phyloP scores from a whole-genome alignment of 2,329 filamentous ascomycete species.

The Phialocephala sp. region DNA sequence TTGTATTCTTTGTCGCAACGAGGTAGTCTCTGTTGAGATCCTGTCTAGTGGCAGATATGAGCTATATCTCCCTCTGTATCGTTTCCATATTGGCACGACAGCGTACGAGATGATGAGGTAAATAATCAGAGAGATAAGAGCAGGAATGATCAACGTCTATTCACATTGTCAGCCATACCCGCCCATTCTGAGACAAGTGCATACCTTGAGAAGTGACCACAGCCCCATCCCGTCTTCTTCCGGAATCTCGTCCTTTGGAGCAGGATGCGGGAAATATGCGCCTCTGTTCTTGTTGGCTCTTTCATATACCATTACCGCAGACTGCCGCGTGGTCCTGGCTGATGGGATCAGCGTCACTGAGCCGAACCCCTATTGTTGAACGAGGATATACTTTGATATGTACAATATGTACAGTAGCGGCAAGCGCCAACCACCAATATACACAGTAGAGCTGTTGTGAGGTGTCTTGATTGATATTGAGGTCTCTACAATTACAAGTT shows the following conservation, averaged over 20 bases:
- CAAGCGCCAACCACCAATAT: constrained; percentile 1
- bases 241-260: constrained; percentile 37
- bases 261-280: constrained; percentile 40
- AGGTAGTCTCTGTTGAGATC: constrained; percentile 62
- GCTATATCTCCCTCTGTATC: constrained; percentile 72
- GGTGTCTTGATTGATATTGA: neutral
- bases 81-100: constrained; percentile 71
- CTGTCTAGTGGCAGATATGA: constrained; percentile 74
- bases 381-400: neutral
- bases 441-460: neutral
- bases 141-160: constrained; percentile 74
- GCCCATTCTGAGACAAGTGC: neutral
- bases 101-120: constrained; percentile 71
- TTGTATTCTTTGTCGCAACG: constrained; percentile 59
- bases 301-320: neutral
- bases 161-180: constrained; percentile 22
- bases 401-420: neutral
- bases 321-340: constrained; percentile 21
- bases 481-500: neutral
- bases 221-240: constrained; percentile 42
- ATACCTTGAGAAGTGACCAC: constrained; percentile 41
- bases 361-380: neutral
- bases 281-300: constrained; percentile 14
- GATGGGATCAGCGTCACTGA: neutral
- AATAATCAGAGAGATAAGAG: constrained; percentile 70